Percentiles rank a stretch among this genome's conserved stretches.
Evolutionary conservation across 306 rosid genomes (phyloP).

Genomic region (Prunus armeniaca): DNA sequence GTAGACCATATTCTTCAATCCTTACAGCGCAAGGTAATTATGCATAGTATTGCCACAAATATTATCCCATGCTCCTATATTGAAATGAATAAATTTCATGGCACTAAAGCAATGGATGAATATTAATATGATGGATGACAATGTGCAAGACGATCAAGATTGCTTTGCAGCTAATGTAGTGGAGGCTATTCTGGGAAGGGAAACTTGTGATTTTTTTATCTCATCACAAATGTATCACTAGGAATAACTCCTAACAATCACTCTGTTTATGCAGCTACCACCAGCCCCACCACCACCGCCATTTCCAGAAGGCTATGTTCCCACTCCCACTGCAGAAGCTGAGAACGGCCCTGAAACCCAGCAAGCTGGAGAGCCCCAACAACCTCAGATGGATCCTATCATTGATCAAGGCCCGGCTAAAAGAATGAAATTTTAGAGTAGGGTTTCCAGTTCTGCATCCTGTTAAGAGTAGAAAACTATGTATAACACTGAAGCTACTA

Average conservation of each 20-base stretch:
- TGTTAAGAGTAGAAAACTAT: not conserved
- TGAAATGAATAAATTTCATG: not conserved
- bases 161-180: not conserved
- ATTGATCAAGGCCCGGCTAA: constrained; percentile 89
- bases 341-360: constrained; percentile 68
- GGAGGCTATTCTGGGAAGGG: not conserved
- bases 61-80: constrained; percentile 13
- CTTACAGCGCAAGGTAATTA: constrained; percentile 67
- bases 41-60: not conserved
- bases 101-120: not conserved
- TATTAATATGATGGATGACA: not conserved
- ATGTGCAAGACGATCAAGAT: not conserved
- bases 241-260: constrained; percentile 3
- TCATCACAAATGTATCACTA: not conserved
- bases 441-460: not conserved
- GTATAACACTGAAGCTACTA: not conserved
- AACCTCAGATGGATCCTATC: constrained; percentile 70
- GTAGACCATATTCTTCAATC: constrained; percentile 84
- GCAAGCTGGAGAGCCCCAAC: constrained; percentile 63
- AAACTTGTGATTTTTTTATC: not conserved
- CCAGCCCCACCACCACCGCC: constrained; percentile 90
- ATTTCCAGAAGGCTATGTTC: constrained; percentile 83
- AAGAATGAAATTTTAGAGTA: constrained; percentile 64
- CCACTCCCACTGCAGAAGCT: constrained; percentile 47
- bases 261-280: constrained; percentile 50